These are phyloP conservation scores for Helichrysum umbraculigerum DNA, from an alignment of 129 eudicot genomes.

Conservation along the genomic window DNA sequence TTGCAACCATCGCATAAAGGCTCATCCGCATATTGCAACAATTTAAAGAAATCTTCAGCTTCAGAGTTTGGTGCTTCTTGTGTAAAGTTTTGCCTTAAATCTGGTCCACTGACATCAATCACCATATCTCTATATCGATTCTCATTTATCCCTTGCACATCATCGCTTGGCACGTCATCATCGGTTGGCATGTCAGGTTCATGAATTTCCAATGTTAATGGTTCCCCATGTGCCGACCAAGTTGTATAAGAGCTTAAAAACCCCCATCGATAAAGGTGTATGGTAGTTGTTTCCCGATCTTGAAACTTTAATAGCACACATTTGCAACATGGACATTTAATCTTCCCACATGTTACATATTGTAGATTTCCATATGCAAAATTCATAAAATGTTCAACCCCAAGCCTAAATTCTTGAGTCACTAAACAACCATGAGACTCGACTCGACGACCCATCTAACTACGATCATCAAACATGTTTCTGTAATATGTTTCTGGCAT, in stretches of 20 bases:
- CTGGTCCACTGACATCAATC: not conserved
- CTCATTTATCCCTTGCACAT: not conserved
- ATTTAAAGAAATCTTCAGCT: not conserved
- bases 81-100: no score
- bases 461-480: not conserved
- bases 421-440: not conserved
- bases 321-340: not conserved
- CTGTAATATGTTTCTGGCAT: no score
- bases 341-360: not conserved
- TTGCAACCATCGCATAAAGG: not conserved
- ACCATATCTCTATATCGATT: not conserved
- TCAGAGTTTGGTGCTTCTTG: not conserved
- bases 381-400: not conserved
- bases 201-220: not conserved
- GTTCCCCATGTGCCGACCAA: not conserved
- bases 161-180: no score
- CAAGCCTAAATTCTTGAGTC: not conserved
- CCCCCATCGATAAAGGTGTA: not conserved
- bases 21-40: not conserved
- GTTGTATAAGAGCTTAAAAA: not conserved
- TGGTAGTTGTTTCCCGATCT: not conserved
- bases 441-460: not conserved
- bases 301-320: not conserved
- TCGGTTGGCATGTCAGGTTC: not conserved
- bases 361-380: not conserved